Percentiles rank a stretch among this genome's conserved stretches.
Evolutionary conservation across 2,329 filamentous ascomycete species (phyloP).

Genomic region (Hawksworthiomyces lignivorus): DNA sequence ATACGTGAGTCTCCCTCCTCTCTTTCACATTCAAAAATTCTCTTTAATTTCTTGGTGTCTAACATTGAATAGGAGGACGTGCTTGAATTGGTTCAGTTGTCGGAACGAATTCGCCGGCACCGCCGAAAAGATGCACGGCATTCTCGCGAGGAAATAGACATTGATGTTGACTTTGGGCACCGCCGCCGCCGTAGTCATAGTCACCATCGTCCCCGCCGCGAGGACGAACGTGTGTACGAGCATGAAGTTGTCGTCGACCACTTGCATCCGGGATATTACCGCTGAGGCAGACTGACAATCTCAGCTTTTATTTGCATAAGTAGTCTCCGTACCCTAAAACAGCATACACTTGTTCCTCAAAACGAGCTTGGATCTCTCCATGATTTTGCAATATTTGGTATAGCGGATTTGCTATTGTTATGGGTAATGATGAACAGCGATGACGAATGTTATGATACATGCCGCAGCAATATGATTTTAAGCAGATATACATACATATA

Average conservation of each 20-base stretch:
- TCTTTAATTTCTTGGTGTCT: conserved; percentile 18
- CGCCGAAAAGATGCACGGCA: conserved; percentile 49
- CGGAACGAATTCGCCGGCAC: conserved; percentile 68
- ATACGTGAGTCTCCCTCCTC: conserved; percentile 58
- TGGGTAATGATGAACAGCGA: conserved; percentile 3
- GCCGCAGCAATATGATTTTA: too few relatives aligned
- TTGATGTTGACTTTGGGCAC: conserved; percentile 39
- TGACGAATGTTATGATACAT: conserved; percentile 7
- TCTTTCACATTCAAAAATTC: not conserved
- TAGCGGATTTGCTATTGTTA: not conserved
- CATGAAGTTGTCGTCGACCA: conserved; percentile 60
- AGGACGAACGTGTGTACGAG: conserved; percentile 60
- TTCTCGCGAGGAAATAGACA: conserved; percentile 24
- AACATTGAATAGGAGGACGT: conserved; percentile 66
- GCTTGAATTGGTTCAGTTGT: conserved; percentile 70
- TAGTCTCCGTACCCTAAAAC: too few relatives aligned
- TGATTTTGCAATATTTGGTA: not conserved
- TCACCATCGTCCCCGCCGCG: conserved; percentile 25
- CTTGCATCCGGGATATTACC: conserved; percentile 19
- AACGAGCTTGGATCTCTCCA: too few relatives aligned
- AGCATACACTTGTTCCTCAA: too few relatives aligned
- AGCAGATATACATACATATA: too few relatives aligned
- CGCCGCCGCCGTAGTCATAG: conserved; percentile 25
- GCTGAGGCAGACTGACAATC: conserved; percentile 9
- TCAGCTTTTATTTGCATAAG: too few relatives aligned